Evolutionary conservation across 306 rosid species (phyloP), one percentile per base, ranked within the genome.

Genomic region (Ormosia emarginata): DNA sequence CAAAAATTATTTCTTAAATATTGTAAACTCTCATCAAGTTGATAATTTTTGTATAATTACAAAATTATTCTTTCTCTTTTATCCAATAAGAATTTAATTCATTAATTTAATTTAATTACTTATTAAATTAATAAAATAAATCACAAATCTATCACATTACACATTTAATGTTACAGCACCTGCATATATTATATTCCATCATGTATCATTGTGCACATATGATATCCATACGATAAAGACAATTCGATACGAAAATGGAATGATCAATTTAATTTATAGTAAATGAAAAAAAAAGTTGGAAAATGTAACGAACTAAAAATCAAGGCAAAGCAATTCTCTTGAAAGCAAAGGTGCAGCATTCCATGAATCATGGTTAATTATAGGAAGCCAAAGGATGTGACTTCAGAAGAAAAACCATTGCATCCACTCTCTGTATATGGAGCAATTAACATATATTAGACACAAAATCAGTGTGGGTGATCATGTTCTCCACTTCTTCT

Each of bases 161-260:
- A n/a, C n/a, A n/a, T n/a, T n/a, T n/a, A n/a, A n/a, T n/a, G n/a
- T n/a, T n/a, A n/a, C n/a, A n/a, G n/a, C n/a, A n/a, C n/a, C n/a
- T n/a, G n/a, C n/a, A n/a, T n/a, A n/a, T n/a, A n/a, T 88, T 78
- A 81, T 71, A 68, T 90, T 71, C 90, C 89, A 84, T 84, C 86
- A 79, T 40, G 52, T 57, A 83, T 88, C 82, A 73, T 86, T 74
- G 71, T 74, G 84, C 79, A 61, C 80, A 78, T 67, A 81, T 69
- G 88, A 79, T 65, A 84, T 85, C 85, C 78, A 15, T 77, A 68
- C 65, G 88, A 87, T 61, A 40, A 71, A 75, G 90, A 89, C 90
- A 55, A 13, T 61, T 57, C 49, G 33, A 70, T 46, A 58, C 13
- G 58, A 12, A 83, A 50, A 58, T 24, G 58, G 15, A 80, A 44